A percentile compares a stretch with the other conserved stretches of the same genome.
Evolutionary conservation across 305 asterid species (phyloP).

Genomic region (Fraxinus platypoda): DNA sequence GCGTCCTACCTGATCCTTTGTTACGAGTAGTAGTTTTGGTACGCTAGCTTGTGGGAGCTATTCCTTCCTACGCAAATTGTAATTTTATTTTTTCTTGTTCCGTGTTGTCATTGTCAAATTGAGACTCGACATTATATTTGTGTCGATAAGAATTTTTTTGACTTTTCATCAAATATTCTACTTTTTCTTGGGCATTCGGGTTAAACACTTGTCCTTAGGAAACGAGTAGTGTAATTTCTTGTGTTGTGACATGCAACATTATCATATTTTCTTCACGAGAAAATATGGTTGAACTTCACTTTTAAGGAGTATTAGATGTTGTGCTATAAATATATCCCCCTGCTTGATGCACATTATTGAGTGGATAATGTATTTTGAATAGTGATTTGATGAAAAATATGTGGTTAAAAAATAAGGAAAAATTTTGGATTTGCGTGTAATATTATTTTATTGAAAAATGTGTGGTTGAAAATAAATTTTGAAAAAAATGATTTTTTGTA

Average conservation of each 20-base stretch:
- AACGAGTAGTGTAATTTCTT: not conserved
- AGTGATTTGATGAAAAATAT: too few relatives aligned
- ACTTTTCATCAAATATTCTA: not conserved
- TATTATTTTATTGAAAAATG: too few relatives aligned
- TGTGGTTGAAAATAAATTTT: too few relatives aligned
- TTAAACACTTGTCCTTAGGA: not conserved
- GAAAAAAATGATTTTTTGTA: too few relatives aligned
- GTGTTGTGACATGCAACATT: not conserved
- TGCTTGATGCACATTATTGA: too few relatives aligned
- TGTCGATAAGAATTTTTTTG: not conserved
- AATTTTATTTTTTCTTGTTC: not conserved
- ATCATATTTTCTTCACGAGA: not conserved
- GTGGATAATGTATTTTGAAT: too few relatives aligned
- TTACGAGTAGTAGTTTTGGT: not conserved
- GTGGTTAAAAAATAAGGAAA: too few relatives aligned
- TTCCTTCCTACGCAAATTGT: not conserved
- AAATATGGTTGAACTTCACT: not conserved
- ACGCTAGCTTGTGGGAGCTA: not conserved
- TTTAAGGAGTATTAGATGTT: not conserved
- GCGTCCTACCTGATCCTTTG: conserved; percentile 26
- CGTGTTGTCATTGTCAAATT: not conserved
- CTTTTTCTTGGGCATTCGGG: not conserved
- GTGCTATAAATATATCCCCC: not conserved
- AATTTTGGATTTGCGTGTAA: too few relatives aligned
- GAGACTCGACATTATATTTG: not conserved